These are phyloP conservation scores for Arthrobotrys sphaeroides DNA, from an alignment of 2,329 filamentous ascomycete species.

Conservation along the genomic window DNA sequence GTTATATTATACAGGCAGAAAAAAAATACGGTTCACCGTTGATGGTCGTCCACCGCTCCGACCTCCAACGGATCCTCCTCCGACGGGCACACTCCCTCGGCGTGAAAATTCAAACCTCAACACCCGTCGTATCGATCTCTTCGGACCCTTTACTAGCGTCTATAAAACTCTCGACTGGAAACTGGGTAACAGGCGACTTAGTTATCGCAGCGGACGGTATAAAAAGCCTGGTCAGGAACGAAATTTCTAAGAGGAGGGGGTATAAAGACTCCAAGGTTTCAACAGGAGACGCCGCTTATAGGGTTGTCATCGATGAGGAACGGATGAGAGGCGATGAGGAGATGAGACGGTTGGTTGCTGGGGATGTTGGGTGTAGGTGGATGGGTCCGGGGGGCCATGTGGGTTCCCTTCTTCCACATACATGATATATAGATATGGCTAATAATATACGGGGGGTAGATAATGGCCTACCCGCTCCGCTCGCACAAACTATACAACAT, in stretches of 20 bases:
- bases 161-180: slow-evolving; percentile 55
- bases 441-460: slow-evolving; percentile 62
- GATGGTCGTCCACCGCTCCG: slow-evolving; percentile 66
- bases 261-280: slow-evolving; percentile 63
- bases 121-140: neutral
- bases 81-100: slow-evolving; percentile 62
- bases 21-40: slow-evolving; percentile 61
- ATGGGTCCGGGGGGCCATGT: slow-evolving; percentile 54
- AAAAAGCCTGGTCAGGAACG: slow-evolving; percentile 63
- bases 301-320: slow-evolving; percentile 65
- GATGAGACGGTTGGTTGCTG: slow-evolving; percentile 68
- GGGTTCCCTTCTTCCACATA: neutral
- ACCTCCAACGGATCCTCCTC: slow-evolving; percentile 64
- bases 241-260: slow-evolving; percentile 62
- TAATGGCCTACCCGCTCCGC: slow-evolving; percentile 49
- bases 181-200: slow-evolving; percentile 62
- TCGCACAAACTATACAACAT: slow-evolving; percentile 48
- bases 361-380: slow-evolving; percentile 42
- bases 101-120: slow-evolving; percentile 59
- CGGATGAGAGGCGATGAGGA: slow-evolving; percentile 64
- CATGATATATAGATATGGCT: neutral
- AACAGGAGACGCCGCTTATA: slow-evolving; percentile 69
- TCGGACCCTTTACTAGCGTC: slow-evolving; percentile 22
- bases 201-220: slow-evolving; percentile 66
- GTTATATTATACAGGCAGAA: slow-evolving; percentile 34